These are phyloP conservation scores for Penicillium corylophilum DNA, from an alignment of 2,329 filamentous ascomycete species.

Conservation along the genomic window DNA sequence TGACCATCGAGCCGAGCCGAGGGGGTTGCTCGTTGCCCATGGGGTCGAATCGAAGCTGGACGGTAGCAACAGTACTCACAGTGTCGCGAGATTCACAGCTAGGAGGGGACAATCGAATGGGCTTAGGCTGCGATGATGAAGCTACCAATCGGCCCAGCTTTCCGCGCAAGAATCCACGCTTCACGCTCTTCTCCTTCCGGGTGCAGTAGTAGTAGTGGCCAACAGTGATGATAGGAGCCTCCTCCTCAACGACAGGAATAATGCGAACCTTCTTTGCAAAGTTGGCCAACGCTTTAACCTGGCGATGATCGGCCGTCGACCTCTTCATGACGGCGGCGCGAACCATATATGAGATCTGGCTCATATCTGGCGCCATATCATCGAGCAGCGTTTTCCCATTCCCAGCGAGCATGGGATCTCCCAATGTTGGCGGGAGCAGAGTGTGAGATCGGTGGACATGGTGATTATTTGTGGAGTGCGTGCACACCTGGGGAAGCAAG, in stretches of 20 bases:
- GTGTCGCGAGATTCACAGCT: conserved; percentile 37
- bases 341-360: conserved; percentile 58
- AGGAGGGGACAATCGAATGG: conserved; percentile 51
- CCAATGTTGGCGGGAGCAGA: conserved; percentile 61
- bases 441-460: conserved; percentile 57
- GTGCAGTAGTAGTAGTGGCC: conserved; percentile 52
- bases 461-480: conserved; percentile 52
- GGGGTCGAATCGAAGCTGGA: conserved; percentile 63
- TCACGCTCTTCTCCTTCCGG: conserved; percentile 59
- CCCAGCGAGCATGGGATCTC: conserved; percentile 55
- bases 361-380: conserved; percentile 64
- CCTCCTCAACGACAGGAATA: conserved; percentile 58
- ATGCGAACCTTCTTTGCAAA: conserved; percentile 58
- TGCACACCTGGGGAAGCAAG: conserved; percentile 60
- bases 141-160: conserved; percentile 59
- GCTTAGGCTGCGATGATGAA: conserved; percentile 58
- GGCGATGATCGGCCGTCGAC: conserved; percentile 37
- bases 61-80: conserved; percentile 55
- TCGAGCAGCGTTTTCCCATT: conserved; percentile 54
- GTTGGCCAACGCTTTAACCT: conserved; percentile 48
- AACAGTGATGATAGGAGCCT: conserved; percentile 56
- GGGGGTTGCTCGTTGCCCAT: conserved; percentile 53
- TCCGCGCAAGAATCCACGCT: conserved; percentile 59
- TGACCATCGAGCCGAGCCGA: conserved; percentile 51
- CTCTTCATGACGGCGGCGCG: conserved; percentile 47